phyloP scores from a whole-genome alignment of 108 stramenopile species.

The Parietichytrium sp. region DNA sequence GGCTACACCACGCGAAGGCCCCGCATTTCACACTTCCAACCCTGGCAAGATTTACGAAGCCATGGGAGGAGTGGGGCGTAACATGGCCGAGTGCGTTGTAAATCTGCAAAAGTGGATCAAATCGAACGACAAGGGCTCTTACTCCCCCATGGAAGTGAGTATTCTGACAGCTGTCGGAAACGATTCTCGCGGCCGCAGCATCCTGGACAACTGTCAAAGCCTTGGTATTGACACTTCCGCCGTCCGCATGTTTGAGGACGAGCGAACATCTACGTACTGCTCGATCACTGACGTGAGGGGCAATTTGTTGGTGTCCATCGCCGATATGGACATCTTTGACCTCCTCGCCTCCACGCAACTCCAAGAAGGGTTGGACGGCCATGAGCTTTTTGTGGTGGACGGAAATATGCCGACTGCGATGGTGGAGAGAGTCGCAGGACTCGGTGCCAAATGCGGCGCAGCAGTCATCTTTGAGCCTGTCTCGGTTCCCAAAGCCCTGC shows the following conservation, averaged over 20 bases:
- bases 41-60: conserved; percentile 45
- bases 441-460: neutral
- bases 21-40: conserved; percentile 57
- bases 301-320: conserved; percentile 74
- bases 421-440: neutral
- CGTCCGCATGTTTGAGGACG: conserved; percentile 41
- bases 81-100: conserved; percentile 55
- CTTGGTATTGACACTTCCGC: conserved; percentile 2
- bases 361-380: neutral
- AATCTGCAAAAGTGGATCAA: conserved; percentile 58
- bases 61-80: conserved; percentile 60
- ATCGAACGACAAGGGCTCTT: too few species aligned
- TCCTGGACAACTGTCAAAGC: conserved; percentile 55
- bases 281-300: conserved; percentile 68
- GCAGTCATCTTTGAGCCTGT: conserved; percentile 41
- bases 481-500: neutral
- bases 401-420: conserved; percentile 63
- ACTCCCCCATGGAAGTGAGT: conserved; percentile 41
- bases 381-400: conserved; percentile 69
- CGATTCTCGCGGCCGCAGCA: conserved; percentile 63
- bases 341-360: conserved; percentile 53
- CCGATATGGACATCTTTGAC: conserved; percentile 73
- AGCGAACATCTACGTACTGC: conserved; percentile 71
- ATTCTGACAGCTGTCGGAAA: conserved; percentile 75
- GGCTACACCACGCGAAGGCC: conserved; percentile 54